Evolutionary conservation across 148 eudicot species (phyloP), one percentile per base, ranked within the genome.

Genomic region (Rhododendron griersonianum): DNA sequence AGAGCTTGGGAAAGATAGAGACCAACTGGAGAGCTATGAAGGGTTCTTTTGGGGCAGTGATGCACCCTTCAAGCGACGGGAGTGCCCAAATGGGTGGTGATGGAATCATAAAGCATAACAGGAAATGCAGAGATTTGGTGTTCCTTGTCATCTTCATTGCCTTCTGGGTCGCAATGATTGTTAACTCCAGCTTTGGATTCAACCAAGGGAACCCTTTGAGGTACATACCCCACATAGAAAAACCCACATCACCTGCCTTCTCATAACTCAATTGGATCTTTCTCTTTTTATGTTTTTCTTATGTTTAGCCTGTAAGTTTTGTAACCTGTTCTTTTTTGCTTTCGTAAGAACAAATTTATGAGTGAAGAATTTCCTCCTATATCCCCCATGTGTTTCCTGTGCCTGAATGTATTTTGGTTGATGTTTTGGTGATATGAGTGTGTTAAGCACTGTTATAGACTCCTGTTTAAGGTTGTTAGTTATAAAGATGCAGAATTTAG

Each of bases 101-200:
- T 69, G 35, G 97, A 55, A 91, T 95, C 86, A 97, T 95, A 16
- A 94, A 83, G 87, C 92, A 94, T 76, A 94, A 95, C 86, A 93
- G 99, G 78, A 97, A 94, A 93, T 97, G 99, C 84, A 93, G 92
- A 90, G 98, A 97, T 90, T 81, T 94, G 48, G 96, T 91, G 83
- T 95, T 96, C 86, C 92, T 96, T 81, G 88, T 96, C 30, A 81
- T 96, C 88, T 96, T 96, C 91, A 92, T 95, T 90, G 94, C 91
- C 65, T 96, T 96, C 86, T 96, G 99, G 99, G 93, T 96, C 82
- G 94, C 94, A 30, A 96, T 96, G 99, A 94, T 96, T 95, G 99
- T 96, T 45, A 96, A 96, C 85, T 95, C 99, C 80, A 95, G 98
- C 92, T 94, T 97, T 80, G 98, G 95, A 82, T 95, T 95, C 89